Base-by-base conservation (phyloP, 164 flowering plant genomes). In the Aristolochia fimbriata region DNA sequence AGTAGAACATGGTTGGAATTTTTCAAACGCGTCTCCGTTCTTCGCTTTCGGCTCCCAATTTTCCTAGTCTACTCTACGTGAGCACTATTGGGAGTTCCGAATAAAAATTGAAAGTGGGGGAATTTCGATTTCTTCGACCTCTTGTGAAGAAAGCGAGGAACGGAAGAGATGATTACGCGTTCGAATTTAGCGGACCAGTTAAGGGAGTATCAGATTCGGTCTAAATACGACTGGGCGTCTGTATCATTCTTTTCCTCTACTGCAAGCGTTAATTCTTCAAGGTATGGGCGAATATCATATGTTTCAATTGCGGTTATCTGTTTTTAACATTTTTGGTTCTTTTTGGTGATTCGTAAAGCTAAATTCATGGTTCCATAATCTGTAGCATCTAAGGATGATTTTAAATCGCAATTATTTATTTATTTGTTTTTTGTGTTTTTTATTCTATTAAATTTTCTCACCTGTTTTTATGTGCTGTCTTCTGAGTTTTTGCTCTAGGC, bases 161-260 rank as follows among this genome's bases (percentile, higher is more conserved):
- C 47, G 71, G 53, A 65, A 60, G 68, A 66, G 52, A 88, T 88
- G 96, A 88, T 91, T 51, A 91, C 97, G 68, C 80, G 97, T 63
- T 85, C 94, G 69, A 88, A 88, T 75, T 73, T 91, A 58, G 96
- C 88, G 6, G 96, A 88, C 59, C 96, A 91, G 78, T 74, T 91
- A 48, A 71, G 94, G 60, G 97, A 88, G 71, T 91, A 91, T 59
- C 97, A 91, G 82, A 80, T 76, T 76, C 84, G 96, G 71, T 86
- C 97, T n/a, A 91, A 91, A 75, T 80, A 86, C 59, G 96, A 91
- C 22, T 91, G 92, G 96, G 85, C 96, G 47, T 86, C 97, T 52
- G 78, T 81, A 62, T 88, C 96, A 15, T 83, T 88, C 70, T 86
- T 91, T 77, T 80, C 96, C 20, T 81, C 94, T 71, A 78, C 90